Evolutionary conservation across 2,329 filamentous ascomycete species (phyloP).

Genomic region (Aspergillus cejpii): DNA sequence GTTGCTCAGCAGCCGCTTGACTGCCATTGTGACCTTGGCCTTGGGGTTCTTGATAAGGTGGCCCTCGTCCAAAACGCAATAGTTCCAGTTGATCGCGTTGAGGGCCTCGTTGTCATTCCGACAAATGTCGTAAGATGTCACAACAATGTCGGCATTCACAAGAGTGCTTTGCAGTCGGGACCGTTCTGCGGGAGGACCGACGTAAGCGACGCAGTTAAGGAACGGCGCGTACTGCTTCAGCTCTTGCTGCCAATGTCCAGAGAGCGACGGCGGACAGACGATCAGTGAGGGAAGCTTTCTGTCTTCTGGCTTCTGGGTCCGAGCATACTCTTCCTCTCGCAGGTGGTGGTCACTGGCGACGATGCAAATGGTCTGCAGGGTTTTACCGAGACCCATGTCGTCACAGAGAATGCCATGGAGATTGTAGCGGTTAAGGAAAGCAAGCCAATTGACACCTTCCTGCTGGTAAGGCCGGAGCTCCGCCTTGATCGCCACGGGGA

Average conservation of each 20-base stretch:
- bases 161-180: conserved; percentile 63
- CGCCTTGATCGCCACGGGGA: conserved; percentile 95
- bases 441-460: conserved; percentile 96
- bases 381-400: conserved; percentile 98
- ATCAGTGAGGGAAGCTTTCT: conserved; percentile 83
- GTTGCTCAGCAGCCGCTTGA: conserved; percentile 84
- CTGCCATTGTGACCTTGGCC: conserved; percentile 87
- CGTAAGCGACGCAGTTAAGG: conserved; percentile 80
- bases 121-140: conserved; percentile 97
- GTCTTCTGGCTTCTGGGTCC: conserved; percentile 69
- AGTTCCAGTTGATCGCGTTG: conserved; percentile 85
- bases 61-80: conserved; percentile 92
- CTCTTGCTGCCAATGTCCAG: conserved; percentile 98
- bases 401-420: conserved; percentile 97
- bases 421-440: conserved; percentile 96
- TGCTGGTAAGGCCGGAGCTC: conserved; percentile 96
- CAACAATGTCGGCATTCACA: conserved; percentile 77
- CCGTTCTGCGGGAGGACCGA: conserved; percentile 78
- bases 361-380: conserved; percentile 93
- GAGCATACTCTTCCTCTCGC: conserved; percentile 80
- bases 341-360: conserved; percentile 96
- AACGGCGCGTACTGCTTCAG: conserved; percentile 95
- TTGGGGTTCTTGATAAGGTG: conserved; percentile 98
- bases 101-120: conserved; percentile 89
- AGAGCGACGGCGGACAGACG: conserved; percentile 90